Evolutionary conservation across 768 basidiomycete genomes (phyloP).

Genomic region (Bullera alba): DNA sequence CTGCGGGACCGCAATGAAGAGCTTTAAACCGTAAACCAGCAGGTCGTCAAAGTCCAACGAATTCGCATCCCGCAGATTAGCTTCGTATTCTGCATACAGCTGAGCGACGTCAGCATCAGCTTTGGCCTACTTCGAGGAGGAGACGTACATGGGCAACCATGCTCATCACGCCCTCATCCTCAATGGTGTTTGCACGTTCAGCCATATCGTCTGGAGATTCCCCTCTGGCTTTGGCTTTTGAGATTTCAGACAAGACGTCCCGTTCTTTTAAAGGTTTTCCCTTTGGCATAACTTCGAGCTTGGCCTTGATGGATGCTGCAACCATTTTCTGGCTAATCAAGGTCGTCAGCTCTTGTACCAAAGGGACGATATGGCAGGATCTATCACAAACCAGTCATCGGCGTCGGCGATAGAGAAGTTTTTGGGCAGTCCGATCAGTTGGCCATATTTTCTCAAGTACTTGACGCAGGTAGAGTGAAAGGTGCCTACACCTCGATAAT

Average conservation of each 20-base stretch:
- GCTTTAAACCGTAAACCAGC: conserved; percentile 61
- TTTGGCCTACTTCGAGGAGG: not conserved
- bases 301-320: conserved; percentile 55
- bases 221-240: conserved; percentile 63
- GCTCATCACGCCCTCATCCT: too few relatives aligned
- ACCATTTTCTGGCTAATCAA: conserved; percentile 62
- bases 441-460: conserved; percentile 63
- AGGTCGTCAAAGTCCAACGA: conserved; percentile 84
- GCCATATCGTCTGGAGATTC: conserved; percentile 53
- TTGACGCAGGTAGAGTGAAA: conserved; percentile 70
- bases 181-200: conserved; percentile 25
- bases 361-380: not conserved
- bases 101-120: conserved; percentile 16
- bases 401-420: conserved; percentile 81
- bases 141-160: conserved; percentile 39
- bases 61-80: conserved; percentile 56
- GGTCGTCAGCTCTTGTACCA: conserved; percentile 3
- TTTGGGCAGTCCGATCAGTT: conserved; percentile 54
- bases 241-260: conserved; percentile 58
- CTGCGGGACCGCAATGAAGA: conserved; percentile 54
- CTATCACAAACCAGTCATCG: conserved; percentile 63
- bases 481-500: too few relatives aligned
- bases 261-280: conserved; percentile 53
- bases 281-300: conserved; percentile 51
- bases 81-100: conserved; percentile 64